Percentiles rank a stretch among this genome's conserved stretches.
Evolutionary conservation across 2,329 filamentous ascomycete genomes (phyloP).

Genomic region (Aspergillus pseudoterreus): DNA sequence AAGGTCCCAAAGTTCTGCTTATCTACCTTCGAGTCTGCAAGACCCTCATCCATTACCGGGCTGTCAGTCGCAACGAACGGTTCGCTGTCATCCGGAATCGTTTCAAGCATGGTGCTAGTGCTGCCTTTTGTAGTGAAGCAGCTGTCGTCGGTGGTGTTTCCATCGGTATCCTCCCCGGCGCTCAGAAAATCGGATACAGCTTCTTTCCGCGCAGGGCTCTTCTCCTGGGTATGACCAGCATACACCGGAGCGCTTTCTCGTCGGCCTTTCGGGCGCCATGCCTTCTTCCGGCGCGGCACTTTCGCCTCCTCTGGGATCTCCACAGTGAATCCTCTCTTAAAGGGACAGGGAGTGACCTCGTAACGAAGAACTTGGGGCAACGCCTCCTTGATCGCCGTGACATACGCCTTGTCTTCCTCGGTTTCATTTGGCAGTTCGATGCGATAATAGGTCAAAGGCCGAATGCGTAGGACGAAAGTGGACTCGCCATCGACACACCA

Average conservation of each 20-base stretch:
- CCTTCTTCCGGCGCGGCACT: conserved; percentile 62
- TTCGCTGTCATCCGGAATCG: conserved; percentile 18
- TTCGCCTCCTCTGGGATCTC: conserved; percentile 66
- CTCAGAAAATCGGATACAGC: conserved; percentile 21
- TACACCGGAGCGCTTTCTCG: conserved; percentile 31
- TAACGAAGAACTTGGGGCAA: conserved; percentile 73
- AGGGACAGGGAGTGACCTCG: conserved; percentile 84
- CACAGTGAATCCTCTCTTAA: conserved; percentile 71
- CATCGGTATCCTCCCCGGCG: conserved; percentile 32
- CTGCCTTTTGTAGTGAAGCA: conserved; percentile 21
- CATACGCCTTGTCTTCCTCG: conserved; percentile 60
- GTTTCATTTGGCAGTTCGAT: conserved; percentile 74
- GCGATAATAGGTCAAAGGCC: conserved; percentile 80
- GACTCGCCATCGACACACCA: conserved; percentile 87
- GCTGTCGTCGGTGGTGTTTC: conserved; percentile 30
- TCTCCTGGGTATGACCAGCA: conserved; percentile 13
- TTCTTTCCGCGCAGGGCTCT: conserved; percentile 13
- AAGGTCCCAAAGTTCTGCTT: conserved; percentile 33
- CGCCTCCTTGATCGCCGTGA: conserved; percentile 65
- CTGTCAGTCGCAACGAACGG: conserved; percentile 7
- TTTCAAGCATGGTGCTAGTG: conserved; percentile 21
- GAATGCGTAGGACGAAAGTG: conserved; percentile 82
- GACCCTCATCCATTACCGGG: conserved; percentile 8
- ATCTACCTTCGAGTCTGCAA: conserved; percentile 25
- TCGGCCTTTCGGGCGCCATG: conserved; percentile 62